Evolutionary conservation across 768 basidiomycete species (phyloP).

Genomic region (Lactifluus rugatus): DNA sequence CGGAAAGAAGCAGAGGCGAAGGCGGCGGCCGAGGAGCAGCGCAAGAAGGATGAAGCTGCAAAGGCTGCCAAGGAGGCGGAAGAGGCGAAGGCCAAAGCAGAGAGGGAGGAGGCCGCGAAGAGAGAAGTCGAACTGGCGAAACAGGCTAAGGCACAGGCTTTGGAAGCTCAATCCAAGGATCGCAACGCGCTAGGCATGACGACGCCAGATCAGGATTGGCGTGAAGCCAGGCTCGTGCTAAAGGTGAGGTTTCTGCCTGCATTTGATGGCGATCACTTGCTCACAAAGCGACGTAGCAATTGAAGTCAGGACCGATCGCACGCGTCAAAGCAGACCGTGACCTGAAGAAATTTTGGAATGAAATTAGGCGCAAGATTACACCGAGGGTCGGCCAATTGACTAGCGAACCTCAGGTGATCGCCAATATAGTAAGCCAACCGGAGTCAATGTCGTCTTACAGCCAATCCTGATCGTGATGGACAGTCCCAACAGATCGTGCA

Average conservation of each 20-base stretch:
- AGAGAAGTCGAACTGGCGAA: slow-evolving; percentile 25
- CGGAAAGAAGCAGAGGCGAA: slow-evolving; percentile 26
- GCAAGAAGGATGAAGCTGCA: slow-evolving; percentile 23
- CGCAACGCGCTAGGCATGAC: slow-evolving; percentile 41
- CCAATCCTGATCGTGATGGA: slow-evolving; percentile 19
- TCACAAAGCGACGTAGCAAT: slow-evolving; percentile 30
- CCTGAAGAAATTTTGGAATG: slow-evolving; percentile 53
- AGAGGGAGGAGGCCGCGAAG: slow-evolving; percentile 30
- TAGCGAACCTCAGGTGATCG: slow-evolving; percentile 51
- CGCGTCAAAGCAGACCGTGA: slow-evolving; percentile 49
- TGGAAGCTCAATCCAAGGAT: slow-evolving; percentile 31
- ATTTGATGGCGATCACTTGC: slow-evolving; percentile 13
- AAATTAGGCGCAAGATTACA: slow-evolving; percentile 65
- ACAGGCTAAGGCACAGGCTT: slow-evolving; percentile 29
- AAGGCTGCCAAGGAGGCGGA: slow-evolving; percentile 20
- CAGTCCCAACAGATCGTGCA: slow-evolving; percentile 36
- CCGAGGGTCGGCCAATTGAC: slow-evolving; percentile 86
- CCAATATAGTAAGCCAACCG: slow-evolving; percentile 47
- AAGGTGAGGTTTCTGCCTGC: slow-evolving; percentile 32
- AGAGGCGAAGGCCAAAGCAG: slow-evolving; percentile 22
- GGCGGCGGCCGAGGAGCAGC: slow-evolving; percentile 23
- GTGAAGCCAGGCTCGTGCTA: slow-evolving; percentile 41
- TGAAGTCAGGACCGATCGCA: slow-evolving; percentile 58
- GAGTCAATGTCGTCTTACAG: slow-evolving; percentile 10
- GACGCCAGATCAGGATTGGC: slow-evolving; percentile 57